phyloP scores from a whole-genome alignment of 2,329 filamentous ascomycete species.

The Anisogramma anomala region DNA sequence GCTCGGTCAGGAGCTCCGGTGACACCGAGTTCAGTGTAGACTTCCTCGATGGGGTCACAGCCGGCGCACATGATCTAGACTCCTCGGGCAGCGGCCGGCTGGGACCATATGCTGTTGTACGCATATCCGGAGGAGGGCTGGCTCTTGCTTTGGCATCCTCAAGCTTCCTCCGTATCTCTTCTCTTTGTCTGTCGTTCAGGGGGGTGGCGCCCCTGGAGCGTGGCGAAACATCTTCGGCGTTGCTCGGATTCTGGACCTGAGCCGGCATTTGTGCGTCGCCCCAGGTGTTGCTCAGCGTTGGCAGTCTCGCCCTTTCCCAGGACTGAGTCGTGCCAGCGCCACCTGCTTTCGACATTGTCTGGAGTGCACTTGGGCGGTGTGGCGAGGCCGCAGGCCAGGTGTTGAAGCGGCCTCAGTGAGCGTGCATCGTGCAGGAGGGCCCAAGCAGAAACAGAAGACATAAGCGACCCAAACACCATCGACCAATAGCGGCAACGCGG shows the following conservation, averaged over 20 bases:
- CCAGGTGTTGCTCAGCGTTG: slow-evolving; percentile 6
- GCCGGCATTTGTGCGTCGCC: neutral
- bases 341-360: slow-evolving; percentile 9
- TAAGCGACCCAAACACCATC: neutral
- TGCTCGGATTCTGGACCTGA: neutral
- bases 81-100: neutral
- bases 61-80: neutral
- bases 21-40: slow-evolving; percentile 8
- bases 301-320: slow-evolving; percentile 3
- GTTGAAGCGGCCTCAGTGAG: neutral
- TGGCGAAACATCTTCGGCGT: slow-evolving; percentile 9
- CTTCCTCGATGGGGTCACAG: neutral
- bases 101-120: neutral
- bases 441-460: neutral
- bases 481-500: neutral
- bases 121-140: neutral
- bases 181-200: slow-evolving; percentile 4
- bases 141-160: slow-evolving; percentile 4
- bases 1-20: slow-evolving; percentile 15
- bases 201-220: slow-evolving; percentile 10
- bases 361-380: neutral
- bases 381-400: neutral
- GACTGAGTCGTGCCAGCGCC: slow-evolving; percentile 2
- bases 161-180: slow-evolving; percentile 7
- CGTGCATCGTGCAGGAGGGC: slow-evolving; percentile 2